A percentile compares a stretch with the other conserved stretches of the same genome.
phyloP scores from a whole-genome alignment of 257 asterid genomes.

The Solanum ossicruentum region DNA sequence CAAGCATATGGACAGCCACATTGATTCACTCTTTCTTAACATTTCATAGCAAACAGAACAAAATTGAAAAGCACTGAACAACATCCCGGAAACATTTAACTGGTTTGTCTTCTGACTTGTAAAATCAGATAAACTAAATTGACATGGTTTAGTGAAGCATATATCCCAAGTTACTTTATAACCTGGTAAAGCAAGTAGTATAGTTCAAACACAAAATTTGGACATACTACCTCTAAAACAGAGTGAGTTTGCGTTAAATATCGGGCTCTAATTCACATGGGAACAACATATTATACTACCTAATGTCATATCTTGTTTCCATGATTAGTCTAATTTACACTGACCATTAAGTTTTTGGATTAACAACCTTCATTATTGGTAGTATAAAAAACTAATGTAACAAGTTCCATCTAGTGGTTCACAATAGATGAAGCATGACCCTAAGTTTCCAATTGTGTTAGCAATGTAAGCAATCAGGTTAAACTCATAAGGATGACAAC shows the following conservation, averaged over 20 bases:
- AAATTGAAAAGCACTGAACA: not conserved
- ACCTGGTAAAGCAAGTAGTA: not conserved
- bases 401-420: not conserved
- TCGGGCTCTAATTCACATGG: not conserved
- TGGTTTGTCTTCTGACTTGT: not conserved
- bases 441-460: not conserved
- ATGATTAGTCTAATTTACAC: not conserved
- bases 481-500: not conserved
- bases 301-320: not conserved
- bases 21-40: not conserved
- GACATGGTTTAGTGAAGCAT: not conserved
- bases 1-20: not conserved
- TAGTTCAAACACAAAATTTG: not conserved
- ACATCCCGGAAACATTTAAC: not conserved
- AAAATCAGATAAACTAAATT: not conserved
- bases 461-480: not conserved
- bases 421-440: not conserved
- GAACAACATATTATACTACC: not conserved
- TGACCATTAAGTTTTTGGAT: not conserved
- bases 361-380: not conserved
- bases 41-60: not conserved
- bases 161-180: not conserved
- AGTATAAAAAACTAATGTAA: not conserved
- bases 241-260: not conserved
- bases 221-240: not conserved